Evolutionary conservation across 805 yeast genomes (phyloP).

Genomic region (Hanseniaspora taiwanica): DNA sequence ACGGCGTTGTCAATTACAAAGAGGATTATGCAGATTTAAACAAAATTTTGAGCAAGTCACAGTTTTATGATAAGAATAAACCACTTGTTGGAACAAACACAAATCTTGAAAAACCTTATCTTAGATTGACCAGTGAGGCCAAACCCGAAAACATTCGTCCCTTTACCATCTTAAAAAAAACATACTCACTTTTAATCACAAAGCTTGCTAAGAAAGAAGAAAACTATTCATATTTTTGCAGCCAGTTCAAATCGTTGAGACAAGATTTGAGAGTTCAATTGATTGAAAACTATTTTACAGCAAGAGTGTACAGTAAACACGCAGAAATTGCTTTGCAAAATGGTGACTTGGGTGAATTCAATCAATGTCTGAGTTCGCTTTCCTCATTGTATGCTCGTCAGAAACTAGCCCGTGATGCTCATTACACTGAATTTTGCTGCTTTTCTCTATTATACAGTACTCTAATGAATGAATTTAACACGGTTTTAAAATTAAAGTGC

Average conservation of each 20-base stretch:
- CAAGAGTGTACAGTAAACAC: slow-evolving; percentile 71
- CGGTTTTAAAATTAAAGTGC: slow-evolving; percentile 32
- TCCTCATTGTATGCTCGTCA: slow-evolving; percentile 43
- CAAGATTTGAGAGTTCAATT: slow-evolving; percentile 92
- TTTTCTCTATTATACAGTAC: slow-evolving; percentile 65
- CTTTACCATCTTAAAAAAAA: slow-evolving; percentile 38
- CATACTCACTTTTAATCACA: slow-evolving; percentile 39
- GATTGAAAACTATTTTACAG: slow-evolving; percentile 63
- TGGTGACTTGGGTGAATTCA: slow-evolving; percentile 83
- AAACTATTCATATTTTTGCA: slow-evolving; percentile 65
- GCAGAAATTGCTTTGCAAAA: slow-evolving; percentile 77
- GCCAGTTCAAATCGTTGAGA: slow-evolving; percentile 82
- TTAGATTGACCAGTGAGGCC: slow-evolving; percentile 83
- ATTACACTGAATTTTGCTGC: slow-evolving; percentile 50
- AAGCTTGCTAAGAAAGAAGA: slow-evolving; percentile 38
- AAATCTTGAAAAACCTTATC: slow-evolving; percentile 60
- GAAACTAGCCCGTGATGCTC: slow-evolving; percentile 23
- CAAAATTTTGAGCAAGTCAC: slow-evolving; percentile 21
- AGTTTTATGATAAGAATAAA: slow-evolving; percentile 21
- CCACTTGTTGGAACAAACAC: slow-evolving; percentile 51
- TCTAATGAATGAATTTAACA: slow-evolving; percentile 47
- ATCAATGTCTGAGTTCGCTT: slow-evolving; percentile 84
- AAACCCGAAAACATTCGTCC: slow-evolving; percentile 80
- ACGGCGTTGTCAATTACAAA: slow-evolving; percentile 8
- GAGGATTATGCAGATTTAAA: slow-evolving; percentile 17